Conservation (phyloP, 768 basidiomycete genomes). For the Hemileccinum impolitum region DNA sequence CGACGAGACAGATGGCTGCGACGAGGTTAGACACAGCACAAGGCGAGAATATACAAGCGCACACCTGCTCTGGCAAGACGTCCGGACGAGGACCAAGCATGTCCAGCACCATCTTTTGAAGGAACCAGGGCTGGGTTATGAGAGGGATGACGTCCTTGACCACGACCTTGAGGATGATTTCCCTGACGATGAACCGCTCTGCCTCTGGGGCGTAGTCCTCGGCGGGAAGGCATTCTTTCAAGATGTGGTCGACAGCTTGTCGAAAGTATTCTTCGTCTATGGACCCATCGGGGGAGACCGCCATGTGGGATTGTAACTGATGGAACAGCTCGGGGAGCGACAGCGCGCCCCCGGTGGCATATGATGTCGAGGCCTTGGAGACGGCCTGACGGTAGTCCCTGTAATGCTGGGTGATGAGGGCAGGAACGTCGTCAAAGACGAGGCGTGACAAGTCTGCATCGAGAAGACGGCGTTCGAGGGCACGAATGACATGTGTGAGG, state of each 20-base stretch:
- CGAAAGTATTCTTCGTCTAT: slow-evolving; percentile 77
- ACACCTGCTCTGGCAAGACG: slow-evolving; percentile 19
- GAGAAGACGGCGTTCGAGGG: slow-evolving; percentile 55
- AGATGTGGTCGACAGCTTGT: slow-evolving; percentile 71
- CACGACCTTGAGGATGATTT: slow-evolving; percentile 77
- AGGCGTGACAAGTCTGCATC: slow-evolving; percentile 58
- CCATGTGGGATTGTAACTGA: slow-evolving; percentile 81
- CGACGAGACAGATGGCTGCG: slow-evolving; percentile 20
- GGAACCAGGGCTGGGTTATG: slow-evolving; percentile 87
- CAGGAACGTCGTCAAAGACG: slow-evolving; percentile 59
- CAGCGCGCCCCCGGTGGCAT: slow-evolving; percentile 63
- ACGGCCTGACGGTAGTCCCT: slow-evolving; percentile 70
- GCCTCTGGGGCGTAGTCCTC: slow-evolving; percentile 71
- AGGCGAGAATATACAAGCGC: neutral
- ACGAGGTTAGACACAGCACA: neutral
- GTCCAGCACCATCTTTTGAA: slow-evolving; percentile 66
- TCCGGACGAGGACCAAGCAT: slow-evolving; percentile 50
- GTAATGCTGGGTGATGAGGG: slow-evolving; percentile 71
- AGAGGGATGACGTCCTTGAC: slow-evolving; percentile 65
- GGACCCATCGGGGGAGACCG: slow-evolving; percentile 59
- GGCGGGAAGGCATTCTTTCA: slow-evolving; percentile 67
- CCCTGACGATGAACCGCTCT: slow-evolving; percentile 81
- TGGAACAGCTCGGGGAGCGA: slow-evolving; percentile 71
- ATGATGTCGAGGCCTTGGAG: slow-evolving; percentile 62
- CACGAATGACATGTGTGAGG: slow-evolving; percentile 53